Evolutionary conservation across 345 rosid species (phyloP).

Genomic region (Mangifera indica): DNA sequence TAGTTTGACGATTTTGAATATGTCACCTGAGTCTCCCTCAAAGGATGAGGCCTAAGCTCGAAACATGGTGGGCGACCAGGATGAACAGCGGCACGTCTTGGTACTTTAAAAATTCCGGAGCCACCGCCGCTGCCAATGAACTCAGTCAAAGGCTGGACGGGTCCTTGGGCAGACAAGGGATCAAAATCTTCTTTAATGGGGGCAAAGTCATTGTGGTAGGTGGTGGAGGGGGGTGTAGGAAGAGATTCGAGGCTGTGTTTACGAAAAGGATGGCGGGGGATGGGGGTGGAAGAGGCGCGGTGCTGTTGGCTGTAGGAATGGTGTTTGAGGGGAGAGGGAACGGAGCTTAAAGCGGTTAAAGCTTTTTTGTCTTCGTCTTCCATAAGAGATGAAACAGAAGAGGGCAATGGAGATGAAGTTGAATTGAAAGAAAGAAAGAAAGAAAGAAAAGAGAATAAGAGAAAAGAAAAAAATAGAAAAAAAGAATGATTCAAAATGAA

Average conservation of each 20-base stretch:
- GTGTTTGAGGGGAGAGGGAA: conserved; percentile 52
- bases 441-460: not conserved
- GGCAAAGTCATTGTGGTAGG: conserved; percentile 46
- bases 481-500: conserved; percentile 6
- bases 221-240: conserved; percentile 24
- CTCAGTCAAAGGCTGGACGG: conserved; percentile 57
- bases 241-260: conserved; percentile 61
- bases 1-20: too few species aligned
- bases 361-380: conserved; percentile 58
- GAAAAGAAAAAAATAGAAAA: conserved; percentile 20
- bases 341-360: conserved; percentile 37
- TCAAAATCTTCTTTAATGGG: conserved; percentile 37
- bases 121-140: conserved; percentile 62
- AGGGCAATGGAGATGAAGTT: not conserved
- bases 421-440: not conserved
- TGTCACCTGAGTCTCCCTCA: conserved; percentile 71
- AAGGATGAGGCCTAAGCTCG: conserved; percentile 91
- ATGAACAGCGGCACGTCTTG: conserved; percentile 70
- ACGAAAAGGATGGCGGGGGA: conserved; percentile 39
- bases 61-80: conserved; percentile 79
- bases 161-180: conserved; percentile 11
- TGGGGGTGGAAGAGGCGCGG: conserved; percentile 43
- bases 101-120: conserved; percentile 62
- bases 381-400: conserved; percentile 23
- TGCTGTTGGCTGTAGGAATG: conserved; percentile 77